Evolutionary conservation across 257 asterid species (phyloP), one percentile per base, ranked within the genome.

Genomic region (Solanum chiquidenum): DNA sequence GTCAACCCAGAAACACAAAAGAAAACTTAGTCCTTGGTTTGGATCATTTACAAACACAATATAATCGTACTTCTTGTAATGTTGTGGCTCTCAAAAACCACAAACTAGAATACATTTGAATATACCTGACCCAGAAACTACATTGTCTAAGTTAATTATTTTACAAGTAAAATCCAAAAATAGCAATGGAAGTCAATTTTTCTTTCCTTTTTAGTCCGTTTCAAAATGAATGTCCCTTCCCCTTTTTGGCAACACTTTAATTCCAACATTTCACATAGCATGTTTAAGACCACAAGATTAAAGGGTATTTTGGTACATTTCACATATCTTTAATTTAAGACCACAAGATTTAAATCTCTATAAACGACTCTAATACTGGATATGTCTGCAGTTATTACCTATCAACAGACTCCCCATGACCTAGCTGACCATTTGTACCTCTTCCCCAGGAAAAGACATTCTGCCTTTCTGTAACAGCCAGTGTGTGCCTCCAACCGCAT

Each of bases 401-500:
- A 89, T 97, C 99, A 83, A 92, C 92, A 52, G 97, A 83, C 90
- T 94, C 98, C 69, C 98, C 98, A 88, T 94, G 99, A 77, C 99
- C 99, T 73, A 97, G 98, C 93, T 97, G 99, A 87, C 99, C 99
- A 73, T 97, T 95, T 83, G 99, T 97, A 68, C 99, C 99, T 91
- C 99, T 92, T 88, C 99, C 99, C 99, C 99, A 97, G 27, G 99
- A 95, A 86, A 93, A 97, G 29, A 95, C 97, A 68, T 95, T 96
- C 85, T 95, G 98, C 66, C 90, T 90, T 38, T 97, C 98, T 10
- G 98, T 95, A 74, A 93, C 94, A 88, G 98, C 98, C 87, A 97
- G 94, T 3, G 99, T 95, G 87, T 97, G 99, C 92, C 99, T 95
- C 99, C 99, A 97, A 87, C 99, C 99, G 74, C 99, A 97, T 44